A percentile compares a stretch with the other conserved stretches of the same genome.
Conservation (phyloP, 306 rosid genomes). For the Castanospermum australe region DNA sequence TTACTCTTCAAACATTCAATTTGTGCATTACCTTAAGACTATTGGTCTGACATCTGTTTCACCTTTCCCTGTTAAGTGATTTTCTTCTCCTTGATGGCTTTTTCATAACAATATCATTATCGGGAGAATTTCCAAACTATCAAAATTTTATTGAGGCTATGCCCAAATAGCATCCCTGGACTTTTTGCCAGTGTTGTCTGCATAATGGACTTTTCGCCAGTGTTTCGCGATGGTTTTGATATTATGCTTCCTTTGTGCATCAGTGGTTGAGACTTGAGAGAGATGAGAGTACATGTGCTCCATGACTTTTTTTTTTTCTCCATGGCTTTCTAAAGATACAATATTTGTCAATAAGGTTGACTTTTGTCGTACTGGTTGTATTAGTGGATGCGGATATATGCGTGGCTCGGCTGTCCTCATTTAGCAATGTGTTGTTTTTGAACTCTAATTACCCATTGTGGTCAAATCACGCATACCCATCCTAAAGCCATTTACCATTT, state of each 20-base stretch:
- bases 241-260: background rate
- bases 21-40: background rate
- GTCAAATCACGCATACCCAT: background rate
- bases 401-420: background rate
- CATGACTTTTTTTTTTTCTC: background rate
- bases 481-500: background rate
- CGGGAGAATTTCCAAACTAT: background rate
- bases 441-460: background rate
- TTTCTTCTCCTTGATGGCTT: background rate
- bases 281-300: background rate
- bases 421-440: background rate
- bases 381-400: conserved; percentile 3
- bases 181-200: background rate
- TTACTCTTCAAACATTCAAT: background rate
- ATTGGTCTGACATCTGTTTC: background rate
- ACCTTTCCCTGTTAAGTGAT: background rate
- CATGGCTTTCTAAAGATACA: background rate
- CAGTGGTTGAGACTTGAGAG: background rate
- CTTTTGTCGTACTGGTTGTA: background rate
- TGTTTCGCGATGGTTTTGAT: conserved; percentile 16
- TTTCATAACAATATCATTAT: background rate
- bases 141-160: background rate
- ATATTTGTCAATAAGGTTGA: background rate
- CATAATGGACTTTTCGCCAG: too few relatives aligned
- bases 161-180: background rate